phyloP scores from a whole-genome alignment of 176 grass and related monocot genomes.

The Hsuehochloa calcarea region DNA sequence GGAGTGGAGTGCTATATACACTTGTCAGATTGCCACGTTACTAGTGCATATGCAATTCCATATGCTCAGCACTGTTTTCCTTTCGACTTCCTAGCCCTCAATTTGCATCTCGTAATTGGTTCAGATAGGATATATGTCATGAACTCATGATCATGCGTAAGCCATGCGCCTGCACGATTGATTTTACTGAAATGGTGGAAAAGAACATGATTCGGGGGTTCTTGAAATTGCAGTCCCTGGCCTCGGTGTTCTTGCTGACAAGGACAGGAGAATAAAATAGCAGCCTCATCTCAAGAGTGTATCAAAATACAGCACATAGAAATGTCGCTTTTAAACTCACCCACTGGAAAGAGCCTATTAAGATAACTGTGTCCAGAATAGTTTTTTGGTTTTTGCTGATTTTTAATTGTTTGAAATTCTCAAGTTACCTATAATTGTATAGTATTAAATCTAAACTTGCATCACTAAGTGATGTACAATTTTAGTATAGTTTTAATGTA shows the following conservation, averaged over 20 bases:
- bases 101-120: neutral
- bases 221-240: constrained; percentile 21
- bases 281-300: constrained; percentile 45
- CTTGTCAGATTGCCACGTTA: neutral
- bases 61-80: neutral
- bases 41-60: neutral
- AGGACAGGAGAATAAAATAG: constrained; percentile 25
- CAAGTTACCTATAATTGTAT: too few species aligned
- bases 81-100: neutral
- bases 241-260: constrained; percentile 23
- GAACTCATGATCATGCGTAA: neutral
- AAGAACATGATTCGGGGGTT: constrained; percentile 47
- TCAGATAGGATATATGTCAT: neutral
- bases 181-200: constrained; percentile 38
- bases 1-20: neutral
- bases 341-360: neutral
- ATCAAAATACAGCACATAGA: constrained; percentile 9
- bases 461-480: too few species aligned
- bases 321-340: neutral
- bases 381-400: neutral
- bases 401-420: too few species aligned
- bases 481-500: too few species aligned
- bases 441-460: too few species aligned
- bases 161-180: neutral
- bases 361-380: neutral